Conservation (phyloP, 352 stramenopile species). For the Phytophthora cactorum region DNA sequence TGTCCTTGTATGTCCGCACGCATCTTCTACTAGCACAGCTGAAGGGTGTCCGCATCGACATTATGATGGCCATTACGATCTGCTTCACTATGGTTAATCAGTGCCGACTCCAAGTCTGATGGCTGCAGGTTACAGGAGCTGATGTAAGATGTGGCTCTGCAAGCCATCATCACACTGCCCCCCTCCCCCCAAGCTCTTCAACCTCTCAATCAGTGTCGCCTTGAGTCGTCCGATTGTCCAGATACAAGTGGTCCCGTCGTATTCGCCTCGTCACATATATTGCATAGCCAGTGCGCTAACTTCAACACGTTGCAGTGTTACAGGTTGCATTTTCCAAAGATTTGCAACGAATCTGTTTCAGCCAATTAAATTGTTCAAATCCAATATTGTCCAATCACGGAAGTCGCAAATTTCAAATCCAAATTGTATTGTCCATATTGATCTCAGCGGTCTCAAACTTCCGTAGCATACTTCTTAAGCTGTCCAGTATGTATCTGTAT, state of each 20-base stretch:
- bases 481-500: not conserved
- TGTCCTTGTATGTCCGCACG: too few relatives aligned
- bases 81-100: too few relatives aligned
- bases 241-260: not conserved
- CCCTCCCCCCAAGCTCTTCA: too few relatives aligned
- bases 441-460: not conserved
- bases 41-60: too few relatives aligned
- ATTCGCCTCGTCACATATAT: constrained; percentile 1
- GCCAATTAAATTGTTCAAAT: not conserved
- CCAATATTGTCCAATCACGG: not conserved
- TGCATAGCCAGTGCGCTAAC: constrained; percentile 1
- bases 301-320: constrained; percentile 20
- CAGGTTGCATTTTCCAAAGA: constrained; percentile 1
- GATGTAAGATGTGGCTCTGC: too few relatives aligned
- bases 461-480: not conserved
- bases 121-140: too few relatives aligned
- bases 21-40: too few relatives aligned
- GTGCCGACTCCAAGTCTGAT: too few relatives aligned
- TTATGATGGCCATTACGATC: too few relatives aligned
- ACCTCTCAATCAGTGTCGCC: too few relatives aligned
- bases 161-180: too few relatives aligned
- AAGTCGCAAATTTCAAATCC: not conserved
- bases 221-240: too few relatives aligned
- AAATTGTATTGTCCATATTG: not conserved
- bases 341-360: constrained; percentile 1